Percentiles rank a stretch among this genome's conserved stretches.
Conservation (phyloP, 1,284 basidiomycete genomes). For the Cerioporus squamosus region DNA sequence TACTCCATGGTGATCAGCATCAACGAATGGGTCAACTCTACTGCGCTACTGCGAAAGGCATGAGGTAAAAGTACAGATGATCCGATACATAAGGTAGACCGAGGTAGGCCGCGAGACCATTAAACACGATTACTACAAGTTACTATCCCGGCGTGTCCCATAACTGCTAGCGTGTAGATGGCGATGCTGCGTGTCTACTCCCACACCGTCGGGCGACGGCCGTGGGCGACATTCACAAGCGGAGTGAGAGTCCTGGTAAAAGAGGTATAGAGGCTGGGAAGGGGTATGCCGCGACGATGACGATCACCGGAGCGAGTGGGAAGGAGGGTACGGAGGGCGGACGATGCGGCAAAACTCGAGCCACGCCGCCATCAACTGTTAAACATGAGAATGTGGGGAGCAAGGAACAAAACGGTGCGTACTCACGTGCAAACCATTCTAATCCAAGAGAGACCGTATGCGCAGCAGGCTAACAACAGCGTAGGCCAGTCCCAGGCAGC, state of each 20-base stretch:
- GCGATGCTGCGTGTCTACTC: constrained; percentile 22
- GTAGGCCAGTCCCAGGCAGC: constrained; percentile 55
- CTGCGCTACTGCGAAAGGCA: constrained; percentile 1
- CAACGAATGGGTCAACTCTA: constrained; percentile 13
- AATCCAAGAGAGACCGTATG: constrained; percentile 4
- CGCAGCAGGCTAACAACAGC: constrained; percentile 35
- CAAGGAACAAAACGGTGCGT: constrained; percentile 5
- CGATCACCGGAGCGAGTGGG: constrained; percentile 23
- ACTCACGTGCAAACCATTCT: constrained; percentile 18
- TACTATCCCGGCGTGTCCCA: constrained; percentile 19
- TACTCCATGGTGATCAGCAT: constrained; percentile 3
- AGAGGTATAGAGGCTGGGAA: constrained; percentile 29
- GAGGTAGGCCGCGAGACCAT: constrained; percentile 16
- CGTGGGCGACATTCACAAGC: constrained; percentile 23
- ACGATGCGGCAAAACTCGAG: background rate
- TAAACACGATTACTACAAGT: constrained; percentile 25
- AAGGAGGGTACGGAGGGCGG: background rate
- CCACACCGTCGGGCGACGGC: constrained; percentile 12
- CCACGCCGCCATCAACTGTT: constrained; percentile 5
- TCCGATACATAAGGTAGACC: constrained; percentile 28
- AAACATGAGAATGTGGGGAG: constrained; percentile 13
- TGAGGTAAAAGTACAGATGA: constrained; percentile 26
- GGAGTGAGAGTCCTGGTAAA: constrained; percentile 20
- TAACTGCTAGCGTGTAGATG: constrained; percentile 7
- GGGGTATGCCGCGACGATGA: constrained; percentile 25